Conservation (phyloP, 2,329 filamentous ascomycete species). For the Diaporthe destruens region DNA sequence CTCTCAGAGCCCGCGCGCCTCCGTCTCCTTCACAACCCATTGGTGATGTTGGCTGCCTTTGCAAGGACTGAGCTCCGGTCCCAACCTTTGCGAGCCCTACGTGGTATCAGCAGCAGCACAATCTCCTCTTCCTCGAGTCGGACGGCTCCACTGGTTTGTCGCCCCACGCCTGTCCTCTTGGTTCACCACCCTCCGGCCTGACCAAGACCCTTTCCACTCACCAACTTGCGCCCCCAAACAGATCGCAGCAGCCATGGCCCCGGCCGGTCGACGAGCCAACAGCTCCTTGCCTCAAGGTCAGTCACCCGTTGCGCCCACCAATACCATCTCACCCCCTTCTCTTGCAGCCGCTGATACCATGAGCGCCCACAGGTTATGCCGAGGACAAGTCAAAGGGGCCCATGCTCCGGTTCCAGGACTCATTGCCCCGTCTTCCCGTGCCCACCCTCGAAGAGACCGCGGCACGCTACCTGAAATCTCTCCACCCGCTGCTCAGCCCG, state of each 20-base stretch:
- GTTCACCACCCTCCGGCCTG: slow-evolving; percentile 31
- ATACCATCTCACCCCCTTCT: background rate
- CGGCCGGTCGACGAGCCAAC: slow-evolving; percentile 65
- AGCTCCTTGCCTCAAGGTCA: slow-evolving; percentile 69
- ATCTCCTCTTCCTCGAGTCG: slow-evolving; percentile 44
- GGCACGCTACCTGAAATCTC: slow-evolving; percentile 82
- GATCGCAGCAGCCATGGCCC: slow-evolving; percentile 62
- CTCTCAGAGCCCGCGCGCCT: slow-evolving; percentile 15
- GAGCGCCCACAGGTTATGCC: slow-evolving; percentile 71
- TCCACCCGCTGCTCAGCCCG: slow-evolving; percentile 79
- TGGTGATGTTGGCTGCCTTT: slow-evolving; percentile 54
- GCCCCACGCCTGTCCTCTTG: slow-evolving; percentile 10
- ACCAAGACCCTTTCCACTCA: background rate
- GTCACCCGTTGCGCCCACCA: slow-evolving; percentile 40
- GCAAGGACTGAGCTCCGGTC: slow-evolving; percentile 53
- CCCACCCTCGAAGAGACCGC: slow-evolving; percentile 87
- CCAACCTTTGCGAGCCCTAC: slow-evolving; percentile 32
- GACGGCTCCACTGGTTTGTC: slow-evolving; percentile 46
- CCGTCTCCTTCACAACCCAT: slow-evolving; percentile 34
- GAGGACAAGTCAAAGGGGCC: slow-evolving; percentile 84
- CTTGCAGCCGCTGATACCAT: slow-evolving; percentile 25
- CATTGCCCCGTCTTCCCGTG: slow-evolving; percentile 83
- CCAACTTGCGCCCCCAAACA: slow-evolving; percentile 39
- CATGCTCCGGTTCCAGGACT: slow-evolving; percentile 89
- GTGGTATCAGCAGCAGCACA: slow-evolving; percentile 39